phyloP scores from a whole-genome alignment of 495 filamentous ascomycete genomes.

The Eremomyces bilateralis region DNA sequence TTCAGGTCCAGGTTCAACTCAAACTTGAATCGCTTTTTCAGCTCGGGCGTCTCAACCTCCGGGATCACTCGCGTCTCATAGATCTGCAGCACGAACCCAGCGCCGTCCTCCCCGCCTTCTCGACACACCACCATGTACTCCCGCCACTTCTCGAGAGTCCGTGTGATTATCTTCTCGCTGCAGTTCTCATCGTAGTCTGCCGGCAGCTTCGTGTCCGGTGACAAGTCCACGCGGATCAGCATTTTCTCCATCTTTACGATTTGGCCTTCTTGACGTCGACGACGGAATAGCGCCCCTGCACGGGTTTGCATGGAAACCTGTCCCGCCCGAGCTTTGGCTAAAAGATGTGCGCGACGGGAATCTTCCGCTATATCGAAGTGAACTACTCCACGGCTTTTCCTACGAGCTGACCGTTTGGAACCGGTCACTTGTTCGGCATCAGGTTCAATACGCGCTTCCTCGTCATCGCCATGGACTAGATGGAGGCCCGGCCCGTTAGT shows the following conservation, averaged over 20 bases:
- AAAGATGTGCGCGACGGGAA: constrained; percentile 11
- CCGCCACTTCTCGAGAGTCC: constrained; percentile 43
- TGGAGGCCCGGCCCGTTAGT: too few species aligned
- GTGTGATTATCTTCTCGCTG: constrained; percentile 36
- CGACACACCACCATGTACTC: constrained; percentile 53
- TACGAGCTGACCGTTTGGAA: too few species aligned
- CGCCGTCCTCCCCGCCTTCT: constrained; percentile 29
- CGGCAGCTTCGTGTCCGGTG: constrained; percentile 30
- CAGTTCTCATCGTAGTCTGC: constrained; percentile 47
- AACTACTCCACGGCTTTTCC: constrained; percentile 9
- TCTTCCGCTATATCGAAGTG: constrained; percentile 14
- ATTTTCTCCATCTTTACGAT: constrained; percentile 56
- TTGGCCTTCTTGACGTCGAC: constrained; percentile 31
- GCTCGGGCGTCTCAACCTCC: constrained; percentile 29
- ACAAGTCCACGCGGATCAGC: constrained; percentile 40
- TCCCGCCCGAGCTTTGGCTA: constrained; percentile 12
- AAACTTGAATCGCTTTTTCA: constrained; percentile 29
- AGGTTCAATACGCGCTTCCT: too few species aligned
- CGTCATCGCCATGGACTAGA: too few species aligned
- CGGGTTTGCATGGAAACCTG: constrained; percentile 12
- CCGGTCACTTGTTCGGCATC: too few species aligned
- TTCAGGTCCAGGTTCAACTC: constrained; percentile 34
- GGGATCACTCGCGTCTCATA: constrained; percentile 50
- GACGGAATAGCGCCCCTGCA: constrained; percentile 9
- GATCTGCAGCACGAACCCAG: constrained; percentile 38